Conservation (phyloP, 495 filamentous ascomycete genomes). For the Aspergillus panamensis region DNA sequence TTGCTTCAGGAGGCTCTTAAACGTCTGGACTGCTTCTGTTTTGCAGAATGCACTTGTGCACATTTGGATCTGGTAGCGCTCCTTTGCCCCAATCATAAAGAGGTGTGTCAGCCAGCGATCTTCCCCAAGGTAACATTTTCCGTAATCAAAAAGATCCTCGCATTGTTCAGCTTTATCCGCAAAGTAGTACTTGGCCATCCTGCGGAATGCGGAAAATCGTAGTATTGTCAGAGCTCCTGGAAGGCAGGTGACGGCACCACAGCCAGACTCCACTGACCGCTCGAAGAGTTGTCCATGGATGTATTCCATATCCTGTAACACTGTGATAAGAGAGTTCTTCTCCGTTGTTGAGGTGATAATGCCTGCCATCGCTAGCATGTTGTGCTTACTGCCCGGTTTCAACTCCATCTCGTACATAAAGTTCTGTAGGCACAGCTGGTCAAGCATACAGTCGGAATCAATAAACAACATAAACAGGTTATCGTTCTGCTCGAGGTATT, state of each 20-base stretch:
- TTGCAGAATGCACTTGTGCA: conserved; percentile 98
- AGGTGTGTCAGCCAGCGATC: conserved; percentile 97
- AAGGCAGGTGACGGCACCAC: conserved; percentile 91
- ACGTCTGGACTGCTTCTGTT: conserved; percentile 92
- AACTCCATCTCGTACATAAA: conserved; percentile 99
- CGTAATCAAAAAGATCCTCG: conserved; percentile 94
- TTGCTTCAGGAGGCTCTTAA: conserved; percentile 85
- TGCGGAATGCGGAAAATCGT: conserved; percentile 92
- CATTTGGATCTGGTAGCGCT: conserved; percentile 94
- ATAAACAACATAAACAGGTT: conserved; percentile 96
- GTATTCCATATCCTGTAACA: conserved; percentile 98
- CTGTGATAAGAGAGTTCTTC: conserved; percentile 83
- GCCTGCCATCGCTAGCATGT: conserved; percentile 98
- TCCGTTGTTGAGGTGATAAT: conserved; percentile 93
- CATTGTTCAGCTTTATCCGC: conserved; percentile 96
- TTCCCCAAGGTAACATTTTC: conserved; percentile 92
- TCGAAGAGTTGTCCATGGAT: conserved; percentile 97
- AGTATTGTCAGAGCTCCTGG: conserved; percentile 93
- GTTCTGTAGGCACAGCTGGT: conserved; percentile 90
- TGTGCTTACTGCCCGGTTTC: conserved; percentile 85
- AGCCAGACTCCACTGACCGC: conserved; percentile 92
- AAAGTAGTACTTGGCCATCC: conserved; percentile 99
- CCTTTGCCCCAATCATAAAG: conserved; percentile 96
- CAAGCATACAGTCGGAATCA: conserved; percentile 96
- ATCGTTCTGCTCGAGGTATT: conserved; percentile 85